Evolutionary conservation across 2,329 filamentous ascomycete species (phyloP).

Genomic region (Aureobasidium pullulans): DNA sequence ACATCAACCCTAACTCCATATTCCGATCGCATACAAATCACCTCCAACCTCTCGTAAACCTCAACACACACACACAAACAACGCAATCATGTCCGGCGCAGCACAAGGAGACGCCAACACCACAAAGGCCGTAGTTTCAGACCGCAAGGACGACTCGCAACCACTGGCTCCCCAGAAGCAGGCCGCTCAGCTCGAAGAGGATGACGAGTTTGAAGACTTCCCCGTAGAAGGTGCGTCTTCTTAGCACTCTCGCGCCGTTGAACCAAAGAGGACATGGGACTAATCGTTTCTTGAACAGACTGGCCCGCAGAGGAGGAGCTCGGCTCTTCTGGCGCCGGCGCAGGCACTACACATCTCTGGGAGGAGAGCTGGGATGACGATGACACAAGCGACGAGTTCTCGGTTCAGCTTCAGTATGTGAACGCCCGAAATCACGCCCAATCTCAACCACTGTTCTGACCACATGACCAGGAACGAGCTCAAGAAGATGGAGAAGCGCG

Average conservation of each 20-base stretch:
- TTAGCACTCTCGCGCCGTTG: not conserved
- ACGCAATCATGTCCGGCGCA: conserved; percentile 40
- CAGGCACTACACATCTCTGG: conserved; percentile 66
- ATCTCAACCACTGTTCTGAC: not conserved
- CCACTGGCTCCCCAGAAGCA: conserved; percentile 55
- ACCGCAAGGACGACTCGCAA: conserved; percentile 34
- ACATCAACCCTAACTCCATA: not conserved
- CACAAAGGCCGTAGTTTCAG: conserved; percentile 35
- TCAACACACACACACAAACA: conserved; percentile 14
- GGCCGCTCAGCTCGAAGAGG: conserved; percentile 72
- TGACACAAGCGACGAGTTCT: conserved; percentile 94
- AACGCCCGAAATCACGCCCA: not conserved
- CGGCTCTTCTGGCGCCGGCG: conserved; percentile 49
- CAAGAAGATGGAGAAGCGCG: conserved; percentile 71
- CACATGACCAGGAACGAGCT: conserved; percentile 64
- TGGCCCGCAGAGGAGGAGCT: conserved; percentile 87
- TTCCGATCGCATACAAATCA: not conserved
- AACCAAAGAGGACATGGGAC: not conserved
- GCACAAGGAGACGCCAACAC: conserved; percentile 31
- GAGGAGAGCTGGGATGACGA: conserved; percentile 99
- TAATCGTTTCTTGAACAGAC: conserved; percentile 48
- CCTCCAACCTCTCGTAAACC: not conserved
- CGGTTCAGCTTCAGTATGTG: conserved; percentile 75
- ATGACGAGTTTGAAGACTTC: conserved; percentile 99
- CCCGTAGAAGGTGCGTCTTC: conserved; percentile 71